These are phyloP conservation scores for Xylariaceae sp. DNA, from an alignment of 2,329 filamentous ascomycete species.

Conservation along the genomic window DNA sequence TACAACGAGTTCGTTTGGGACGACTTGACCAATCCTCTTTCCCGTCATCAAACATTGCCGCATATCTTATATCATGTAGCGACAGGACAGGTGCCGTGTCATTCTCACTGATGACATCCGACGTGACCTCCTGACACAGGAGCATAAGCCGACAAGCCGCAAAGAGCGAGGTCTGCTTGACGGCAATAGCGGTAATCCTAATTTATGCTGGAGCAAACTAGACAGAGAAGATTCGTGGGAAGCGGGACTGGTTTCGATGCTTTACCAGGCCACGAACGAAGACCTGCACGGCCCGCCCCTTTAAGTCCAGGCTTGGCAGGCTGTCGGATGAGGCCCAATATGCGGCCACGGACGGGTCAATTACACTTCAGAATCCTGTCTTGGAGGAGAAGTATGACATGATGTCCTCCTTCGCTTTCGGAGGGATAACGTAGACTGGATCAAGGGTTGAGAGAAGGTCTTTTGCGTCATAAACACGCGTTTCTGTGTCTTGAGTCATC, in stretches of 20 bases:
- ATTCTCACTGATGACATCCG: constrained; percentile 14
- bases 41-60: constrained; percentile 22
- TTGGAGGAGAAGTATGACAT: constrained; percentile 61
- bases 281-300: constrained; percentile 18
- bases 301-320: constrained; percentile 26
- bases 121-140: constrained; percentile 16
- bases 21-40: constrained; percentile 19
- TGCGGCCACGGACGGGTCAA: constrained; percentile 32
- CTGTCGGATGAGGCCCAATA: constrained; percentile 29
- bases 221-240: constrained; percentile 17
- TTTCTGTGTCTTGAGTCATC: constrained; percentile 48
- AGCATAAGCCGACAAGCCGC: constrained; percentile 15
- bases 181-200: constrained; percentile 15
- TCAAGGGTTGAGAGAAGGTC: constrained; percentile 71
- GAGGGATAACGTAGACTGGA: constrained; percentile 81
- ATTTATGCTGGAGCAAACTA: background rate
- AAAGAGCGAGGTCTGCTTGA: constrained; percentile 15
- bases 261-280: constrained; percentile 8
- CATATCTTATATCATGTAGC: constrained; percentile 17
- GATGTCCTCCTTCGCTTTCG: constrained; percentile 61
- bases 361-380: constrained; percentile 44
- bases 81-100: constrained; percentile 17
- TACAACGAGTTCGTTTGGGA: constrained; percentile 18
- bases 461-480: constrained; percentile 61
- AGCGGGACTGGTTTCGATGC: constrained; percentile 6